Evolutionary conservation across 805 yeast species (phyloP), one percentile per base, ranked within the genome.

Genomic region (Metschnikowia peoriensis): DNA sequence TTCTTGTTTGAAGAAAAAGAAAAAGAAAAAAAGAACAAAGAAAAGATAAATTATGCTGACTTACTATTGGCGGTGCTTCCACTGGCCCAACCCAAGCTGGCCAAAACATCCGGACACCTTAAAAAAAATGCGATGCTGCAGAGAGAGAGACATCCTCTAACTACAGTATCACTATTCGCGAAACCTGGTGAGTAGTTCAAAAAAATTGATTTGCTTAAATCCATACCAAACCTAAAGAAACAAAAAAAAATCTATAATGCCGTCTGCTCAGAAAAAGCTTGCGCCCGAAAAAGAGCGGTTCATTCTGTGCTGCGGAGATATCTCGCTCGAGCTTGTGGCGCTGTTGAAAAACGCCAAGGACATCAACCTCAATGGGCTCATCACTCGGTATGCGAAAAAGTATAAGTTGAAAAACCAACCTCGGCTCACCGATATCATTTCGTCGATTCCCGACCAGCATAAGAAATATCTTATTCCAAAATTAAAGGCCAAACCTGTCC

Each of bases 401-500:
- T 89, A 94, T 76, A 90, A 89, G 72, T 78, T 94, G 55, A 88
- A 89, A 62, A 88, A 87, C 62, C 98, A 92, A 66, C 99, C 99
- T 15, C 78, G 98, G 62, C 77, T 94, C 47, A 93, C 98, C 1
- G 99, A 94, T 70, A 91, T 94, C 62, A 93, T 94, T 34, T 82
- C 90, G 38, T 88, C 98, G 1, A 93, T 94, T 54, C 99, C 99
- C 9, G 97, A 93, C 66, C 97, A 93, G 66, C 88, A 93, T 71
- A 90, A 89, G 69, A 90, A 90, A 66, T 91, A 91, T 64, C 72
- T 94, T 50, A 77, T 94, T 39, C 99, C 98, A 2, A 92, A 92
- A 71, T 77, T 94, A 44, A 89, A 94, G 71, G 99, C 99, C n/a
- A 94, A 94, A 69, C 99, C 99, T 0, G 98, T 94, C 43, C 81